Evolutionary conservation across 2,329 filamentous ascomycete species (phyloP).

Genomic region (Coniochaeta prunicola): DNA sequence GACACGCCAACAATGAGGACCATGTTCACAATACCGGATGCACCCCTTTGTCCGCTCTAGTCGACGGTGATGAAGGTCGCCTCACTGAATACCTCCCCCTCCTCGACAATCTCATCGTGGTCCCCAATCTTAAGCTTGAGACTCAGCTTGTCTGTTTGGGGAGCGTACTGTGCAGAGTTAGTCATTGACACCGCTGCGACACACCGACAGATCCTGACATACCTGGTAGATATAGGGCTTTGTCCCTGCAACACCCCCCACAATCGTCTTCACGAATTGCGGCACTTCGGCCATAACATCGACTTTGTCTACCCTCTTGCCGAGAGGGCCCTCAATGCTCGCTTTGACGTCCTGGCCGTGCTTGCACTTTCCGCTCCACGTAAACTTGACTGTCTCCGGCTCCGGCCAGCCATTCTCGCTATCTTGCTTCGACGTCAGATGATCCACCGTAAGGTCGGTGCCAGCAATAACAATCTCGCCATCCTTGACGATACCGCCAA

Average conservation of each 20-base stretch:
- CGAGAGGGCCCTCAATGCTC: conserved; percentile 61
- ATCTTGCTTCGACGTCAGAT: conserved; percentile 66
- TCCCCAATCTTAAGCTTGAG: conserved; percentile 84
- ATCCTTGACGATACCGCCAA: conserved; percentile 77
- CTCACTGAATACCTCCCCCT: conserved; percentile 76
- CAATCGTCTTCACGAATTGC: conserved; percentile 90
- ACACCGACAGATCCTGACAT: conserved; percentile 17
- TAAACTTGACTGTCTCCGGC: conserved; percentile 66
- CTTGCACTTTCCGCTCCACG: conserved; percentile 71
- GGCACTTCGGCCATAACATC: conserved; percentile 97
- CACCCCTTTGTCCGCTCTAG: conserved; percentile 12
- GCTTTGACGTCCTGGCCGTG: conserved; percentile 69
- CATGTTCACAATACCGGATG: not conserved
- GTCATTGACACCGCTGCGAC: not conserved
- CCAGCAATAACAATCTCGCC: conserved; percentile 73
- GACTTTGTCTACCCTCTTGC: conserved; percentile 67
- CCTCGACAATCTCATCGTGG: conserved; percentile 61
- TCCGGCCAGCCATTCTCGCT: conserved; percentile 81
- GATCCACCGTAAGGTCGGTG: conserved; percentile 55
- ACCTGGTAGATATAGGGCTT: conserved; percentile 98
- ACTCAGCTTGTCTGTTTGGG: conserved; percentile 53
- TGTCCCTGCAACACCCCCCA: conserved; percentile 79
- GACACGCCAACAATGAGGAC: not conserved
- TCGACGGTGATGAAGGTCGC: conserved; percentile 85
- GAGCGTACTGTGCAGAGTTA: conserved; percentile 54